These are phyloP conservation scores for Aspergillus hortae DNA, from an alignment of 2,329 filamentous ascomycete genomes.

Conservation along the genomic window DNA sequence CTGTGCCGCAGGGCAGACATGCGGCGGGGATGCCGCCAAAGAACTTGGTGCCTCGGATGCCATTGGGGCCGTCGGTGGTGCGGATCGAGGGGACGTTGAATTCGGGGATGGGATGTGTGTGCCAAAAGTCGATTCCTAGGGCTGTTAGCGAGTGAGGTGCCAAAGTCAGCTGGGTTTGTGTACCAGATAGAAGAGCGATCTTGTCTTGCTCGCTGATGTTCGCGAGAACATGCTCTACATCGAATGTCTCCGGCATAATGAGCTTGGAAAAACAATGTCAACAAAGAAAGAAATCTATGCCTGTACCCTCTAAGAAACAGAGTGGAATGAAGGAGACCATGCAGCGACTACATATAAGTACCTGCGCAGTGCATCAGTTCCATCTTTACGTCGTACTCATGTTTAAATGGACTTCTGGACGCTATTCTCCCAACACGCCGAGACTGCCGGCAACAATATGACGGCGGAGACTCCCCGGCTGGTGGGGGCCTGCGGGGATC, in stretches of 20 bases:
- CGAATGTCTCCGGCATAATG: slow-evolving; percentile 7
- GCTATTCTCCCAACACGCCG: no score
- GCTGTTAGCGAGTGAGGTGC: not conserved
- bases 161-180: not conserved
- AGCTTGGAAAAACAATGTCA: not conserved
- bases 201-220: slow-evolving; percentile 18
- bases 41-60: slow-evolving; percentile 64
- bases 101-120: slow-evolving; percentile 59
- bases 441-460: not conserved
- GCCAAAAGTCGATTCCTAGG: slow-evolving; percentile 65
- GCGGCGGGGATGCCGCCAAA: slow-evolving; percentile 61
- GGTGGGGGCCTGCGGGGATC: not conserved
- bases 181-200: slow-evolving; percentile 21
- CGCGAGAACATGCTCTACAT: slow-evolving; percentile 18
- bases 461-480: not conserved
- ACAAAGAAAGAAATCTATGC: not conserved
- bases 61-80: slow-evolving; percentile 67
- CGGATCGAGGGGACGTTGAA: slow-evolving; percentile 63
- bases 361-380: no score
- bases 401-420: no score
- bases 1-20: slow-evolving; percentile 60
- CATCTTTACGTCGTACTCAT: no score
- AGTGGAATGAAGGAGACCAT: no score
- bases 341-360: no score
- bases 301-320: no score